A percentile compares a stretch with the other conserved stretches of the same genome.
Conservation (phyloP, 257 asterid genomes). For the Petrea volubilis region DNA sequence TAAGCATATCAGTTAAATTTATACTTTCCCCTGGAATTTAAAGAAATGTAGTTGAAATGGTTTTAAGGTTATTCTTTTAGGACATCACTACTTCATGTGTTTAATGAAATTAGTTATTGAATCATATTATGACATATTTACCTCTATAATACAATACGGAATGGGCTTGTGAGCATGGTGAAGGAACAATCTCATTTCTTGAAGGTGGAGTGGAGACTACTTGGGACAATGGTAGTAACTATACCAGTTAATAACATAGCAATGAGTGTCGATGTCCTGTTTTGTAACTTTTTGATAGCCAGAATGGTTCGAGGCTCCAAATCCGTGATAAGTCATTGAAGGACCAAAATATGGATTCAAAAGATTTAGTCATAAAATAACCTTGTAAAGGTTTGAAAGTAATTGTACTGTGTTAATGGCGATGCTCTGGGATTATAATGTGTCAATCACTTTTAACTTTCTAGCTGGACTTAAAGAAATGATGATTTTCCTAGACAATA, state of each 20-base stretch:
- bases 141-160: not conserved
- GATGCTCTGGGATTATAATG: not conserved
- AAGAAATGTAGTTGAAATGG: not conserved
- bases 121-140: not conserved
- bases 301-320: not conserved
- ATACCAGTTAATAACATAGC: no score
- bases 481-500: not conserved
- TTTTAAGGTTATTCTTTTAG: not conserved
- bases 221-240: no score
- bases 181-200: slow-evolving; percentile 10
- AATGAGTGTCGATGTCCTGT: not conserved
- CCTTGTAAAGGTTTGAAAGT: not conserved
- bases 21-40: slow-evolving; percentile 1
- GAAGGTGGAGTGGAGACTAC: not conserved
- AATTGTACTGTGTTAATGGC: not conserved
- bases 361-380: not conserved
- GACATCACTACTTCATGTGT: not conserved
- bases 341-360: not conserved
- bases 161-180: not conserved
- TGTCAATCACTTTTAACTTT: not conserved
- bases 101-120: not conserved
- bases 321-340: not conserved
- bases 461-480: not conserved
- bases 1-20: no score
- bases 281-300: not conserved